Conservation (phyloP, 2,329 filamentous ascomycete genomes). For the Gnomoniopsis smithogilvyi region DNA sequence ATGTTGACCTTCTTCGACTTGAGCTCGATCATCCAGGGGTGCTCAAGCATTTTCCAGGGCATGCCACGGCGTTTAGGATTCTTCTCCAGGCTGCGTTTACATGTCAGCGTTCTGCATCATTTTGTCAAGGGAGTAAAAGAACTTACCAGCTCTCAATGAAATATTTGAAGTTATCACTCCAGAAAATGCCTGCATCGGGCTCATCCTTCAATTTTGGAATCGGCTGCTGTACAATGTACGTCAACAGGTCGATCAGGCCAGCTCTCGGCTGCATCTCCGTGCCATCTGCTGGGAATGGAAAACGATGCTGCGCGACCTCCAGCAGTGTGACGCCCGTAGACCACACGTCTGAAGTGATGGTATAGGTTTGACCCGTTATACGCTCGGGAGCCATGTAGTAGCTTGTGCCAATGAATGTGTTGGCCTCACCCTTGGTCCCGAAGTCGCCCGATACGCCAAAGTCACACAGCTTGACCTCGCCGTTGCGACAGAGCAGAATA, state of each 20-base stretch:
- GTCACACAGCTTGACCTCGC: slow-evolving; percentile 96
- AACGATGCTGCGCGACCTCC: slow-evolving; percentile 98
- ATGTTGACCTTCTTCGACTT: slow-evolving; percentile 95
- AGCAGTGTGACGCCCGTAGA: slow-evolving; percentile 93
- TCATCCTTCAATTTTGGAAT: slow-evolving; percentile 97
- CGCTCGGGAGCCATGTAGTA: slow-evolving; percentile 99
- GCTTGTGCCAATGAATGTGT: slow-evolving; percentile 97
- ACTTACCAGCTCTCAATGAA: slow-evolving; percentile 99
- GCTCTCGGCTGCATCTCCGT: slow-evolving; percentile 93
- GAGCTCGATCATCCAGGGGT: slow-evolving; percentile 99
- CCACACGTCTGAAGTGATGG: slow-evolving; percentile 98
- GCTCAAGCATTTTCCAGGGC: slow-evolving; percentile 98
- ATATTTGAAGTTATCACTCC: slow-evolving; percentile 98
- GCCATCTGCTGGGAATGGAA: slow-evolving; percentile 95
- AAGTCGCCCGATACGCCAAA: slow-evolving; percentile 98
- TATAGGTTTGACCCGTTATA: slow-evolving; percentile 96
- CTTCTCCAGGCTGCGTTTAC: slow-evolving; percentile 75
- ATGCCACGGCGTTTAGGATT: slow-evolving; percentile 82
- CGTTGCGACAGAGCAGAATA: slow-evolving; percentile 86
- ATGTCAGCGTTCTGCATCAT: slow-evolving; percentile 13
- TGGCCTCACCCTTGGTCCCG: slow-evolving; percentile 96
- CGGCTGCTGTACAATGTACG: slow-evolving; percentile 93
- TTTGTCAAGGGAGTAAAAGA: background rate
- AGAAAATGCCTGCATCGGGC: slow-evolving; percentile 81
- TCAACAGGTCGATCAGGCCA: slow-evolving; percentile 89